Conservation (phyloP, 192 early-diverging fungal species). For the Entomortierella lignicola region DNA sequence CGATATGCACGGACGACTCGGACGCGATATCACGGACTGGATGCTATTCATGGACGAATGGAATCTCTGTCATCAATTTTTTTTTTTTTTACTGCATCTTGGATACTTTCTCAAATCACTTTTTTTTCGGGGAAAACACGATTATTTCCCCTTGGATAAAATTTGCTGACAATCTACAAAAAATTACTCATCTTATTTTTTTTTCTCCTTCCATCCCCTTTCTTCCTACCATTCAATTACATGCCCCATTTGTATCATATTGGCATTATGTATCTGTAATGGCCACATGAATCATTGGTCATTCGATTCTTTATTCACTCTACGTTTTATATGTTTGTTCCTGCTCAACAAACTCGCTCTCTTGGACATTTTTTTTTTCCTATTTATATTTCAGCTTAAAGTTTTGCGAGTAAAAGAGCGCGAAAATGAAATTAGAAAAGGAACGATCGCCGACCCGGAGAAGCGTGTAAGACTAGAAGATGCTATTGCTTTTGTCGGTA, state of each 20-base stretch:
- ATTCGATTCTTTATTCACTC: too few relatives aligned
- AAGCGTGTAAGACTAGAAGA: slow-evolving; percentile 67
- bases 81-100: too few relatives aligned
- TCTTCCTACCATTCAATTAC: too few relatives aligned
- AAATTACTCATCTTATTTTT: too few relatives aligned
- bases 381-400: slow-evolving; percentile 64
- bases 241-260: too few relatives aligned
- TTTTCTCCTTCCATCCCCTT: too few relatives aligned
- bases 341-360: background rate
- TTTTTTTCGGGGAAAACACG: background rate
- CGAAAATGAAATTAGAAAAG: slow-evolving; percentile 68
- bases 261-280: too few relatives aligned
- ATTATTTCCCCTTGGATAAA: background rate
- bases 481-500: slow-evolving; percentile 78
- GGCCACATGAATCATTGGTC: too few relatives aligned
- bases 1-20: background rate
- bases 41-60: background rate
- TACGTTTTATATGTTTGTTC: too few relatives aligned
- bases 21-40: background rate
- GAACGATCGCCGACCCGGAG: slow-evolving; percentile 69
- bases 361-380: background rate
- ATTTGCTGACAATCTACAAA: background rate
- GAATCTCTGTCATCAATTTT: too few relatives aligned
- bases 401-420: slow-evolving; percentile 69
- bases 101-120: too few relatives aligned